Percentiles rank a stretch among this genome's conserved stretches.
Evolutionary conservation across 495 filamentous ascomycete species (phyloP).

Genomic region (Amniculicola lignicola): DNA sequence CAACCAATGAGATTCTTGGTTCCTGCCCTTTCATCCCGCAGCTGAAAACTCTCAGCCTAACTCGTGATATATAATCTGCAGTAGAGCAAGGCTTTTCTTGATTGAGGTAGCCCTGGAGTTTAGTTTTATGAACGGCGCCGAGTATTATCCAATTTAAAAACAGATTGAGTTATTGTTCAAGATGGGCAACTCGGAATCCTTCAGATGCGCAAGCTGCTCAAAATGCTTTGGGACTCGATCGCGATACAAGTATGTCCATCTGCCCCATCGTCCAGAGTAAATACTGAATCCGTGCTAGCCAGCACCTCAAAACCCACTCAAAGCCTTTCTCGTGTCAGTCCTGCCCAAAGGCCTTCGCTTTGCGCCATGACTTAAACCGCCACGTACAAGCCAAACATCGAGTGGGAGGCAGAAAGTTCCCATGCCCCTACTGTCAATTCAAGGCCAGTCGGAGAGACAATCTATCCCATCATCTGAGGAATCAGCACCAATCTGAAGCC

Average conservation of each 20-base stretch:
- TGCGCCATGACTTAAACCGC: slow-evolving; percentile 6
- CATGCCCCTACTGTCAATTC: slow-evolving; percentile 2
- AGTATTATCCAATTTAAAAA: not conserved
- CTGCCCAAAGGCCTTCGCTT: slow-evolving; percentile 5
- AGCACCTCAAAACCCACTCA: slow-evolving; percentile 14
- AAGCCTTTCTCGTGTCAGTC: slow-evolving; percentile 5
- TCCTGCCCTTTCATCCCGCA: not conserved
- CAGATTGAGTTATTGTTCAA: not conserved
- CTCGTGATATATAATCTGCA: not conserved
- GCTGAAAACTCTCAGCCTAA: not conserved
- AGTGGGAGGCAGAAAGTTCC: not conserved
- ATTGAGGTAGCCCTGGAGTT: not conserved
- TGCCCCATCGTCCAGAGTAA: not conserved
- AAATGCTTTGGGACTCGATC: not conserved
- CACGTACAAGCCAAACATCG: slow-evolving; percentile 3
- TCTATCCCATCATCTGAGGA: slow-evolving; percentile 4
- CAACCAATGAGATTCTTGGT: not conserved
- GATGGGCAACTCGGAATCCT: not conserved
- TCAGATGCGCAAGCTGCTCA: not conserved
- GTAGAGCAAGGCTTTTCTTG: not conserved
- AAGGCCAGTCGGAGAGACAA: slow-evolving; percentile 13
- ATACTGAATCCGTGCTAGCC: not conserved
- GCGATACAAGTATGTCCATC: not conserved
- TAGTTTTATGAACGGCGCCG: not conserved
- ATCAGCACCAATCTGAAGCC: not conserved